phyloP scores from a whole-genome alignment of 257 asterid species.

The Lithospermum erythrorhizon region DNA sequence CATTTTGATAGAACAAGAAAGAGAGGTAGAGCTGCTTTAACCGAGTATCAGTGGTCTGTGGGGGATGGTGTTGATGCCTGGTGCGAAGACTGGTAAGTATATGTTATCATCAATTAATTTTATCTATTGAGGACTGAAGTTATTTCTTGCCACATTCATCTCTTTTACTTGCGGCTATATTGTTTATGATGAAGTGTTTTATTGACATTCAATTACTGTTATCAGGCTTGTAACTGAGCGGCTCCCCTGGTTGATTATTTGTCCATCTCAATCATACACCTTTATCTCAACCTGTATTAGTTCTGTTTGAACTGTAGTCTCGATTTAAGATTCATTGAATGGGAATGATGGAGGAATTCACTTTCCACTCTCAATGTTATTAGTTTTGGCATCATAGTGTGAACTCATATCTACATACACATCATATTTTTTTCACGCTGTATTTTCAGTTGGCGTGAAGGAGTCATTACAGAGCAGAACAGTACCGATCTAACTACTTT shows the following conservation, averaged over 20 bases:
- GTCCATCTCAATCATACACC: too few species aligned
- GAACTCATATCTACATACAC: too few species aligned
- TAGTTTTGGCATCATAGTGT: neutral
- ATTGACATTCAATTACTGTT: neutral
- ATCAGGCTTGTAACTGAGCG: neutral
- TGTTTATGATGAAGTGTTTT: neutral
- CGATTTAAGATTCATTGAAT: too few species aligned
- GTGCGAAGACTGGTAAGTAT: slow-evolving; percentile 58
- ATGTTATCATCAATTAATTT: neutral
- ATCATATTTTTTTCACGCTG: neutral
- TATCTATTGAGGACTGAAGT: neutral
- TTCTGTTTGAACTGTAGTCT: too few species aligned
- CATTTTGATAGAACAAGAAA: slow-evolving; percentile 61
- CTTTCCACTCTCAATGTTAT: neutral
- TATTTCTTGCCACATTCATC: neutral
- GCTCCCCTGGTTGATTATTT: too few species aligned
- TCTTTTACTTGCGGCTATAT: neutral
- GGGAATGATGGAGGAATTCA: too few species aligned
- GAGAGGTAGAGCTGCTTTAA: slow-evolving; percentile 70
- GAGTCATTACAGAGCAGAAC: slow-evolving; percentile 61
- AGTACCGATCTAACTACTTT: slow-evolving; percentile 50
- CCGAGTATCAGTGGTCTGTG: slow-evolving; percentile 66
- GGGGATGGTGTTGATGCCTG: slow-evolving; percentile 91
- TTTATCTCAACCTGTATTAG: too few species aligned
- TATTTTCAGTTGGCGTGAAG: slow-evolving; percentile 87